Percentiles rank a stretch among this genome's conserved stretches.
These are phyloP conservation scores for Nidularia pulvinata DNA, from an alignment of 768 basidiomycete genomes.

Conservation along the genomic window DNA sequence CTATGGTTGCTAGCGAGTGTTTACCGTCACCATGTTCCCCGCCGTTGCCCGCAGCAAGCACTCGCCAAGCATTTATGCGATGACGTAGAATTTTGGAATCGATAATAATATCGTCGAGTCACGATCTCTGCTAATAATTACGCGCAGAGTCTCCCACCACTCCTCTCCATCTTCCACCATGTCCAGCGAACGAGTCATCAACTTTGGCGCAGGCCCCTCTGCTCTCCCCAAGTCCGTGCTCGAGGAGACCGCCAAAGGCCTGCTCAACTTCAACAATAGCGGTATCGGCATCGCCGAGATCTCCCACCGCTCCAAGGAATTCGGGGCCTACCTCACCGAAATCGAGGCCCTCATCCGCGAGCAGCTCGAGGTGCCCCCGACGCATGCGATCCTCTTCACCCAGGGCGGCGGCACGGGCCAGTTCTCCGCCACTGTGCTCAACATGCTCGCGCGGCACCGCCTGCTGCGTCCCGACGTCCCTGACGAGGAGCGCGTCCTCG, in stretches of 20 bases:
- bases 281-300: slow-evolving; percentile 97
- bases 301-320: slow-evolving; percentile 93
- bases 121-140: no score
- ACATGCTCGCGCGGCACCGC: slow-evolving; percentile 87
- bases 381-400: slow-evolving; percentile 87
- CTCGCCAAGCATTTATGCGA: no score
- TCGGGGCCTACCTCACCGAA: slow-evolving; percentile 63
- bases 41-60: no score
- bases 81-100: no score
- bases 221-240: slow-evolving; percentile 88
- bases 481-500: slow-evolving; percentile 60
- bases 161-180: slow-evolving; percentile 14
- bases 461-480: slow-evolving; percentile 63
- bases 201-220: slow-evolving; percentile 96
- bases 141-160: background rate
- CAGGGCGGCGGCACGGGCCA: slow-evolving; percentile 94
- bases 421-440: slow-evolving; percentile 91
- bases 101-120: no score
- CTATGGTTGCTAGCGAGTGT: no score
- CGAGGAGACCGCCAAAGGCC: slow-evolving; percentile 75
- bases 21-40: no score
- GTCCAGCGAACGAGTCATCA: slow-evolving; percentile 60
- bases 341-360: slow-evolving; percentile 68
- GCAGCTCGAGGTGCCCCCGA: slow-evolving; percentile 80
- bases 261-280: slow-evolving; percentile 89